phyloP scores from a whole-genome alignment of 371 early-diverging fungal species.

The Mortierella polycephala region DNA sequence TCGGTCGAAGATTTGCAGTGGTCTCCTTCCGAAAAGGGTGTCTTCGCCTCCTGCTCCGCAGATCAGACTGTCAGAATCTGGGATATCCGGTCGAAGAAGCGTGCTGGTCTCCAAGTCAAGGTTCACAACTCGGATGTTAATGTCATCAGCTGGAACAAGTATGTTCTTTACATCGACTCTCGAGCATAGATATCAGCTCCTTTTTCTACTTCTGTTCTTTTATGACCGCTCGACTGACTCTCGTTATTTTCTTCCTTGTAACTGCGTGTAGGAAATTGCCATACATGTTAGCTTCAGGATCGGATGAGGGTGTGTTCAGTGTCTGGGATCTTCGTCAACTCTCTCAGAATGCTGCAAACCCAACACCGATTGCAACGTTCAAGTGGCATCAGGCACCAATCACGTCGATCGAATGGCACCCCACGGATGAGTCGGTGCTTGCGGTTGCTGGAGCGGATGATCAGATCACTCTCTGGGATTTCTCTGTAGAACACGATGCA shows the following conservation, averaged over 20 bases:
- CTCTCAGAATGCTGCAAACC: constrained; percentile 58
- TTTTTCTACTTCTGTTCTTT: constrained; percentile 10
- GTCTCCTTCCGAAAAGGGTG: constrained; percentile 90
- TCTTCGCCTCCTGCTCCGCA: constrained; percentile 93
- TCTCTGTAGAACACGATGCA: constrained; percentile 93
- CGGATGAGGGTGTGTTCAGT: constrained; percentile 92
- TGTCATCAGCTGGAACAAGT: constrained; percentile 95
- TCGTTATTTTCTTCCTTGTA: not conserved
- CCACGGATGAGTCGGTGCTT: constrained; percentile 90
- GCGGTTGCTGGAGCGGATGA: constrained; percentile 96
- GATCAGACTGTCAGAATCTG: constrained; percentile 94
- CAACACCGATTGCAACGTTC: constrained; percentile 93
- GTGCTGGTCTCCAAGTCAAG: constrained; percentile 78
- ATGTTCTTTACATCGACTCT: constrained; percentile 20
- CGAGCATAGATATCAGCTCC: not conserved
- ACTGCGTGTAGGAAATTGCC: constrained; percentile 60
- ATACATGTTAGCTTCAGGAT: constrained; percentile 92
- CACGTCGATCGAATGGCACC: constrained; percentile 98
- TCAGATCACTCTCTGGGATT: constrained; percentile 97
- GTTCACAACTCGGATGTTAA: constrained; percentile 94
- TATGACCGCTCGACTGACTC: not conserved
- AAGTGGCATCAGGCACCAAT: constrained; percentile 94
- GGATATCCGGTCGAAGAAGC: constrained; percentile 88
- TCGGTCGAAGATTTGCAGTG: constrained; percentile 97
- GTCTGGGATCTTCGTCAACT: constrained; percentile 93